Evolutionary conservation across 176 grass and related monocot species (phyloP), one percentile per base, ranked within the genome.

Genomic region (Alopecurus myosuroides): DNA sequence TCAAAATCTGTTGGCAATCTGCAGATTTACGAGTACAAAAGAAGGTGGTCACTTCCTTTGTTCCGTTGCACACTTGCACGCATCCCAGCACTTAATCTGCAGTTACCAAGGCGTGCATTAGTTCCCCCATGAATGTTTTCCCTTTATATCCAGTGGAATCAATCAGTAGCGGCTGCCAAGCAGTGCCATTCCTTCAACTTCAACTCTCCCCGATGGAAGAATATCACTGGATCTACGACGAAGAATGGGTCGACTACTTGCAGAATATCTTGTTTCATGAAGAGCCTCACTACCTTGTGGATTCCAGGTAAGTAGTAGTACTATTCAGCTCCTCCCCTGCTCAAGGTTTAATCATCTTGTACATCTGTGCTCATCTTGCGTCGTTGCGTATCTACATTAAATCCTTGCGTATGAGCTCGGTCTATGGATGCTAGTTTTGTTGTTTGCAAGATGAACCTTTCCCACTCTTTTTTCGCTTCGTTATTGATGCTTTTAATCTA

Each of bases 261-360:
- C 15, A 40, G 3, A 49, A 63, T 25, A 51, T 26, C 20, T n/a
- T 25, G 15, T 11, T 74, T 3, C 7, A 29, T 11, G 63, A 63
- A 23, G 50, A 76, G 4, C 26, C 31, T 9, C 18, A 40, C 26
- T 22, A 13, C 74, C 41, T 49, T 13, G 29, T 45, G 22, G 71
- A 78, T 77, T 83, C 70, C 25, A 75, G 68, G 81, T 88, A 80
- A 42, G 55, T 5, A 31, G 35, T 2, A 13, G n/a, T n/a, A n/a
- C 41, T 11, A n/a, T 57, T 28, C 9, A 26, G 28, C 37, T 12
- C 0, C 42, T 77, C 49, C 39, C 9, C 0, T 79, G 39, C 6
- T 40, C 26, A 80, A 22, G 1, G 18, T 46, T 28, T 57, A 39
- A 10, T 71, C 22, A 2, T 58, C 12, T 40, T 77, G 19, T 18